Evolutionary conservation across 2,329 filamentous ascomycete genomes (phyloP).

Genomic region (Bisporella sp.): DNA sequence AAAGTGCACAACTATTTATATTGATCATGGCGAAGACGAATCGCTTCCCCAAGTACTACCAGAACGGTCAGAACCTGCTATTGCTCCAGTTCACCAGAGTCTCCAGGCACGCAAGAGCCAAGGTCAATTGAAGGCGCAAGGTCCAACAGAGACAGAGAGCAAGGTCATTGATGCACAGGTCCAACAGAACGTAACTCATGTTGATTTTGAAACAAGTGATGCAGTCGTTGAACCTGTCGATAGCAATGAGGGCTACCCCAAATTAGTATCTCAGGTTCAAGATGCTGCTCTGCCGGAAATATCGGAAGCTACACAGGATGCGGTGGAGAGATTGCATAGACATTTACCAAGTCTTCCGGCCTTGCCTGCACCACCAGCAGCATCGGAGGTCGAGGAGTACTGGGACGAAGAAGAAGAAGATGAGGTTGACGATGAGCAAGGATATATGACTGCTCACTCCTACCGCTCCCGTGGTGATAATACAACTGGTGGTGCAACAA

Average conservation of each 20-base stretch:
- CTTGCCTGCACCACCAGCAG: conserved; percentile 12
- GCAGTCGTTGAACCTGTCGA: conserved; percentile 7
- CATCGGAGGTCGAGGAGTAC: conserved; percentile 59
- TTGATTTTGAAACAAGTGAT: conserved; percentile 16
- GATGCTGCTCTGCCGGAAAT: conserved; percentile 6
- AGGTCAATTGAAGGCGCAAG: conserved; percentile 20
- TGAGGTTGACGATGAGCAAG: conserved; percentile 59
- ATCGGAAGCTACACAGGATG: background rate
- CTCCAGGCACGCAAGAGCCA: conserved; percentile 24
- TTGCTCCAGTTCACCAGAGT: conserved; percentile 23
- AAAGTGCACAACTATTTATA: conserved; percentile 46
- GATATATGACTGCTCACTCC: conserved; percentile 69
- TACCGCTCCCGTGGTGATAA: conserved; percentile 70
- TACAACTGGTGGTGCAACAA: conserved; percentile 56
- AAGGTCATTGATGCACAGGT: conserved; percentile 14
- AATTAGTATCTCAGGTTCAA: conserved; percentile 1
- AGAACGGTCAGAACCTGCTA: conserved; percentile 20
- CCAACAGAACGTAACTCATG: conserved; percentile 4
- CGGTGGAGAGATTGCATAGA: conserved; percentile 6
- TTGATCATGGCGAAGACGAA: conserved; percentile 35
- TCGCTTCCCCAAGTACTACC: conserved; percentile 11
- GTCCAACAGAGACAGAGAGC: conserved; percentile 17
- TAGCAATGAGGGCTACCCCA: conserved; percentile 7
- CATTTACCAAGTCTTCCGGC: conserved; percentile 12
- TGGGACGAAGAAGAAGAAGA: conserved; percentile 77